These are phyloP conservation scores for Acacia confusa DNA, from an alignment of 306 rosid genomes.

Conservation along the genomic window DNA sequence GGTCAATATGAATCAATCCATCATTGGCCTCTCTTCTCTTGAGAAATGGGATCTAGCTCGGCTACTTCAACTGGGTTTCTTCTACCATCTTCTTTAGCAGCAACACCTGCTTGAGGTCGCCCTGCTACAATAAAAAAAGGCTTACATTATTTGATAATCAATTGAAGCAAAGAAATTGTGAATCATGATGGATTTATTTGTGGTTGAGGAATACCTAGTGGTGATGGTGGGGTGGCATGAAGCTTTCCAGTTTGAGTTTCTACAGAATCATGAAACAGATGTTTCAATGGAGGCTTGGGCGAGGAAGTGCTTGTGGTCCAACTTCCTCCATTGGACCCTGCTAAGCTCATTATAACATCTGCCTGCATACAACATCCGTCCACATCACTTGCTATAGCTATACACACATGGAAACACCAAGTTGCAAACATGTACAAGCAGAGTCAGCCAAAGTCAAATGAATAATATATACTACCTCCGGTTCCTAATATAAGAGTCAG, in stretches of 20 bases:
- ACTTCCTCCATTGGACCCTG: conserved; percentile 8
- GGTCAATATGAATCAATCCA: not conserved
- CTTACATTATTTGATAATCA: not conserved
- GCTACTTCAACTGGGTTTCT: not conserved
- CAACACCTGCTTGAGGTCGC: not conserved
- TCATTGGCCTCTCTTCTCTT: not conserved
- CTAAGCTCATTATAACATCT: conserved; percentile 16
- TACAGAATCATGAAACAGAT: not conserved
- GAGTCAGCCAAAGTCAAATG: not conserved
- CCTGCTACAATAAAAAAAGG: not conserved
- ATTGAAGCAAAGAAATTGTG: not conserved
- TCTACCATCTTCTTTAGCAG: not conserved
- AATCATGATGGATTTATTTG: not conserved
- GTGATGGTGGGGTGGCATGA: not conserved
- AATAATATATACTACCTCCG: not conserved
- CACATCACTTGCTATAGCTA: not conserved
- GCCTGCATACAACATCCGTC: conserved; percentile 1
- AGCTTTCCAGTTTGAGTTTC: not conserved
- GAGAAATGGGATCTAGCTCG: not conserved
- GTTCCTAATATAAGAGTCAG: too few species aligned
- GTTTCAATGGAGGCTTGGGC: not conserved
- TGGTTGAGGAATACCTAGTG: not conserved
- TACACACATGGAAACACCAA: not conserved
- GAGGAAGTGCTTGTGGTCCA: conserved; percentile 7
- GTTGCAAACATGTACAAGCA: not conserved